phyloP scores from a whole-genome alignment of 441 rosid genomes.

The Melastoma candidum region DNA sequence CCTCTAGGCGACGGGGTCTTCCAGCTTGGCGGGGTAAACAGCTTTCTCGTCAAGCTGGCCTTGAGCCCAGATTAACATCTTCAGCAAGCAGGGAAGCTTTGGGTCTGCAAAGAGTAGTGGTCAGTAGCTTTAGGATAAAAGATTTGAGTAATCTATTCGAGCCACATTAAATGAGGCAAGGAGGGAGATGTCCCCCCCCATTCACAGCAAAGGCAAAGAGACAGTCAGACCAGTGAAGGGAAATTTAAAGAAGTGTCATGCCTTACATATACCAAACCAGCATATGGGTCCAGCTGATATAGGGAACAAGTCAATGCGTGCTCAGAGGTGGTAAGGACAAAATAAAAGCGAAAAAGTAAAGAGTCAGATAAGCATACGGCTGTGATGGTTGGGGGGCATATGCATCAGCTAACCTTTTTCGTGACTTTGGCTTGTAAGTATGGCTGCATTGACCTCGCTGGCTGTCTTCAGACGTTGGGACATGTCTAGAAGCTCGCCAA shows the following conservation, averaged over 20 bases:
- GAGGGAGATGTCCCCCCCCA: no score
- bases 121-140: no score
- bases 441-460: slow-evolving; percentile 94
- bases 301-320: no score
- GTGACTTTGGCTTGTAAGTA: slow-evolving; percentile 90
- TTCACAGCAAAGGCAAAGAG: no score
- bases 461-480: slow-evolving; percentile 91
- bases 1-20: slow-evolving; percentile 51
- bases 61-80: slow-evolving; percentile 90
- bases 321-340: no score
- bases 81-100: slow-evolving; percentile 82
- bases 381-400: not conserved
- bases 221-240: no score
- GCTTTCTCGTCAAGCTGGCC: slow-evolving; percentile 85
- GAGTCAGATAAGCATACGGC: not conserved
- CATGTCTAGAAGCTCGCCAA: slow-evolving; percentile 74
- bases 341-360: no score
- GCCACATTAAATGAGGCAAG: no score
- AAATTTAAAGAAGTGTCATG: no score
- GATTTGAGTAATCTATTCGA: no score
- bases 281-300: no score
- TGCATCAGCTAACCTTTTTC: slow-evolving; percentile 60
- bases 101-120: slow-evolving; percentile 45
- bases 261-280: no score
- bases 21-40: slow-evolving; percentile 68